A percentile compares a stretch with the other conserved stretches of the same genome.
phyloP scores from a whole-genome alignment of 768 basidiomycete genomes.

The Boletus subcaerulescens region DNA sequence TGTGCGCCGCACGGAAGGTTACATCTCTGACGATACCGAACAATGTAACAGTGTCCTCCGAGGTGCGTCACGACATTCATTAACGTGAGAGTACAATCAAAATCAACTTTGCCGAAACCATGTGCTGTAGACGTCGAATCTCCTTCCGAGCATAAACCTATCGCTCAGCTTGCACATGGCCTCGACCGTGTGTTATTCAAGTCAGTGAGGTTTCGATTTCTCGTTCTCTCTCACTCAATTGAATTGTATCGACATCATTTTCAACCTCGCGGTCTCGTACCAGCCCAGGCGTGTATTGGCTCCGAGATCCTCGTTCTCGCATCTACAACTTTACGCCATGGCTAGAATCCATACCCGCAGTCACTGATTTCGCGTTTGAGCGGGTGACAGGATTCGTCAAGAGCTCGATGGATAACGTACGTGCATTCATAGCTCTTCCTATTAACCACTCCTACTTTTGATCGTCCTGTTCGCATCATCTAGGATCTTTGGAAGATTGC shows the following conservation, averaged over 20 bases:
- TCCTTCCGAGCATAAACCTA: slow-evolving; percentile 44
- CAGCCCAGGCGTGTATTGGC: slow-evolving; percentile 87
- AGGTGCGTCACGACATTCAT: slow-evolving; percentile 8
- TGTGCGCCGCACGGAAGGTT: slow-evolving; percentile 28
- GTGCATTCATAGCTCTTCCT: slow-evolving; percentile 9
- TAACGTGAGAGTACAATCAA: background rate
- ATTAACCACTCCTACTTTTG: background rate
- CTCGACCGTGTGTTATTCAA: slow-evolving; percentile 75
- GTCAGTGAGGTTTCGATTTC: slow-evolving; percentile 38
- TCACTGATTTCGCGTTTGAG: slow-evolving; percentile 83
- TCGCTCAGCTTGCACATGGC: slow-evolving; percentile 63
- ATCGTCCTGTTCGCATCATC: background rate
- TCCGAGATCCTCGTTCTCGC: slow-evolving; percentile 79
- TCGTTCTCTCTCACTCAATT: background rate
- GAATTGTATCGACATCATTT: background rate
- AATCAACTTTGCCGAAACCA: background rate
- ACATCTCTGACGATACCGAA: slow-evolving; percentile 8
- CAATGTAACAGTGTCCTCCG: slow-evolving; percentile 11
- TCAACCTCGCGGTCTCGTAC: background rate
- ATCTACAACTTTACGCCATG: slow-evolving; percentile 82
- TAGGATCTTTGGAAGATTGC: slow-evolving; percentile 70
- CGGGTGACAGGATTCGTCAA: slow-evolving; percentile 69
- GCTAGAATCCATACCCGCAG: slow-evolving; percentile 69
- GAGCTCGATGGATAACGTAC: slow-evolving; percentile 73
- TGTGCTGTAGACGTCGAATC: slow-evolving; percentile 41